Evolutionary conservation across 495 filamentous ascomycete genomes (phyloP).

Genomic region (Penicillium pancosmium): DNA sequence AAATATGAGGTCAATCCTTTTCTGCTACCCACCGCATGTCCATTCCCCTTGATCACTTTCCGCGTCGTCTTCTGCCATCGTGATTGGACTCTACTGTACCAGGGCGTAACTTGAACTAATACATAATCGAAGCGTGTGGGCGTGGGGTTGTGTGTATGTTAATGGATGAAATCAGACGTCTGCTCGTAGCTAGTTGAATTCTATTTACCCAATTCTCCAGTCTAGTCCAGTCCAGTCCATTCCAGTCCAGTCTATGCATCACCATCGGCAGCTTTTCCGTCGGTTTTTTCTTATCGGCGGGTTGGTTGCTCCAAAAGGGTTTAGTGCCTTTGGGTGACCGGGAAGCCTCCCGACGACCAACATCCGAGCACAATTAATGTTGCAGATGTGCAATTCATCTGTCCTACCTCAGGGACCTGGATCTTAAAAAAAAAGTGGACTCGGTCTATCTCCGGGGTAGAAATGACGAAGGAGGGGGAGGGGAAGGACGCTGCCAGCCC

Average conservation of each 20-base stretch:
- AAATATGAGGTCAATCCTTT: not conserved
- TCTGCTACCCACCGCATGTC: not conserved
- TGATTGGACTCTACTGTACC: not conserved
- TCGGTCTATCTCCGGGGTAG: conserved; percentile 1
- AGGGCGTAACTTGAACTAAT: not conserved
- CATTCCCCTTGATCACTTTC: not conserved
- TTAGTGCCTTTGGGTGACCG: not conserved
- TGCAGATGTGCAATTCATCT: too few relatives aligned
- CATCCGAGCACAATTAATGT: not conserved
- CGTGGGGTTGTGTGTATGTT: not conserved
- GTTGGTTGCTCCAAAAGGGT: not conserved
- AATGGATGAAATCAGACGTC: not conserved
- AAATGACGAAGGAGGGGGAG: not conserved
- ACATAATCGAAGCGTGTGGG: not conserved
- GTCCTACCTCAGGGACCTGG: too few relatives aligned
- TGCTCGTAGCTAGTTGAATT: conserved; percentile 2
- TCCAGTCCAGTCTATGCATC: too few relatives aligned
- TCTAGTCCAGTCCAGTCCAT: too few relatives aligned
- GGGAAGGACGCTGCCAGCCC: too few relatives aligned
- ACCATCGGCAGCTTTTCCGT: too few relatives aligned
- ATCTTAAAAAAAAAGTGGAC: not conserved
- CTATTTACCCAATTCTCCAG: not conserved
- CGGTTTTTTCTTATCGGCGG: not conserved
- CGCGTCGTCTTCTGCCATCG: not conserved
- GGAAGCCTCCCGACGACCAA: not conserved